Percentiles rank a stretch among this genome's conserved stretches.
phyloP scores from a whole-genome alignment of 805 yeast genomes.

The Hanseniaspora vineae region DNA sequence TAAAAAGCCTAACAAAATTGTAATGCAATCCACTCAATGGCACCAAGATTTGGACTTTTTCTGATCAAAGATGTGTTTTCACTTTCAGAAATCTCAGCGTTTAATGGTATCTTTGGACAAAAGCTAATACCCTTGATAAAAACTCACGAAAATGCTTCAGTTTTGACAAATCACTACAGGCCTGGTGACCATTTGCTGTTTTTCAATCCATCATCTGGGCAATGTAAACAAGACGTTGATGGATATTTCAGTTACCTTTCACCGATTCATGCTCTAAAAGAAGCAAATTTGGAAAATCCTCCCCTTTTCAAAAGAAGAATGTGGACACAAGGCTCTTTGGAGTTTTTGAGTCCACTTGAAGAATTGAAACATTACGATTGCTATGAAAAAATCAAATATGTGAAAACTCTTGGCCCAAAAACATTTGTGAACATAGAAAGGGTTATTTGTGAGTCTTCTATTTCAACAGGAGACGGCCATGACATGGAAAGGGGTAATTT shows the following conservation, averaged over 20 bases:
- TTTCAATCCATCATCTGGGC: slow-evolving; percentile 42
- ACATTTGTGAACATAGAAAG: slow-evolving; percentile 47
- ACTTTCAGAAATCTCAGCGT: no score
- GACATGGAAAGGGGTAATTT: background rate
- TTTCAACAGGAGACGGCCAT: background rate
- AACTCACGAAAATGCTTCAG: background rate
- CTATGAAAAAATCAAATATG: slow-evolving; percentile 36
- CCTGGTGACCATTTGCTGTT: slow-evolving; percentile 57
- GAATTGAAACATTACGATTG: slow-evolving; percentile 33
- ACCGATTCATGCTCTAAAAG: slow-evolving; percentile 27
- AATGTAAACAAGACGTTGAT: slow-evolving; percentile 41
- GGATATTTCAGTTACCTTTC: slow-evolving; percentile 77
- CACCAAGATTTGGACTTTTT: no score
- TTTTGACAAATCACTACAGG: background rate
- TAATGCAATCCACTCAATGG: no score
- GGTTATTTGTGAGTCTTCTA: slow-evolving; percentile 18
- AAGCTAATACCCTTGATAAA: background rate
- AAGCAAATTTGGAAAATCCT: no score
- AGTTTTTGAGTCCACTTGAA: slow-evolving; percentile 25
- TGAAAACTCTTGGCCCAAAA: slow-evolving; percentile 25
- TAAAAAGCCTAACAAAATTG: no score
- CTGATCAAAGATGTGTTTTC: no score
- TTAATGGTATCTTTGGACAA: no score
- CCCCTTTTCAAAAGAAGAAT: slow-evolving; percentile 37
- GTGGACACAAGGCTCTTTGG: slow-evolving; percentile 68